A percentile compares a stretch with the other conserved stretches of the same genome.
Conservation (phyloP, 176 grass and related monocot species). For the Chloris gayana region DNA sequence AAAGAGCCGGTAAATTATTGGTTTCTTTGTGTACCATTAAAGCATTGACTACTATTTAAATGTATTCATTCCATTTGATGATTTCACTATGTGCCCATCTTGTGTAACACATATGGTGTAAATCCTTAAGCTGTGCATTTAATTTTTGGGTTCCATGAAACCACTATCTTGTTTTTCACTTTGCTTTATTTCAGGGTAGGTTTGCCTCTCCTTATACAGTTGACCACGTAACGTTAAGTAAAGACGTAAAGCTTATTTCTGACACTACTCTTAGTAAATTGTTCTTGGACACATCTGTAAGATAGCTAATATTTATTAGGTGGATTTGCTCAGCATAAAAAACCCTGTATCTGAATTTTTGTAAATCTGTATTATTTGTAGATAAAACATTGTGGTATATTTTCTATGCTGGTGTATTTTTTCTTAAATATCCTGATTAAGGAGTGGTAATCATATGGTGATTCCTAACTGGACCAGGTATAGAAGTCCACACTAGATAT, state of each 20-base stretch:
- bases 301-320: background rate
- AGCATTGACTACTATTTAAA: too few species aligned
- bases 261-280: constrained; percentile 1
- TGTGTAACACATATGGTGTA: background rate
- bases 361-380: constrained; percentile 10
- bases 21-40: background rate
- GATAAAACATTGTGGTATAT: background rate
- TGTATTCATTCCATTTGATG: too few species aligned
- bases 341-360: background rate
- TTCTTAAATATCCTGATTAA: constrained; percentile 5
- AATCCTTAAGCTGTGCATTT: background rate
- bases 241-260: too few species aligned
- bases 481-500: too few species aligned
- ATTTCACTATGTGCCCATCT: background rate
- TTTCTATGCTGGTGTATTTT: background rate
- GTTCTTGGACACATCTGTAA: constrained; percentile 3
- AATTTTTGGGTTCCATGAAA: constrained; percentile 8
- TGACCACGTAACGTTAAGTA: constrained; percentile 5
- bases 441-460: background rate
- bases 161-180: background rate
- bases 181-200: background rate
- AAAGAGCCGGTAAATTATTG: constrained; percentile 50
- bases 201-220: constrained; percentile 3
- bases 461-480: background rate
- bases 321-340: background rate